phyloP scores from a whole-genome alignment of 371 early-diverging fungal genomes.

The Mucor piriformis region DNA sequence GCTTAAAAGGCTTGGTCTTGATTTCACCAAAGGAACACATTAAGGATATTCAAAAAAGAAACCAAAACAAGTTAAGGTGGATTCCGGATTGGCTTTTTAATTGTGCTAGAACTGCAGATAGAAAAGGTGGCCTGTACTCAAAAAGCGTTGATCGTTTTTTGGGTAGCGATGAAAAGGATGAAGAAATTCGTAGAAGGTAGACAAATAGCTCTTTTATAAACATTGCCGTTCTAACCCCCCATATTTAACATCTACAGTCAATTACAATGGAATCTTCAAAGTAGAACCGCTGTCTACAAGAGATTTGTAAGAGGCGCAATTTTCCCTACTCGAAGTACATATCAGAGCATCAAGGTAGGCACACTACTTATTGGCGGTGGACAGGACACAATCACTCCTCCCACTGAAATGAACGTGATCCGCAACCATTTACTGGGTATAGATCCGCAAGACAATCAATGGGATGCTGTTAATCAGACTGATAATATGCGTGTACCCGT shows the following conservation, averaged over 20 bases:
- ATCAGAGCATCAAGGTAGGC: conserved; percentile 54
- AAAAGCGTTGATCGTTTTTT: conserved; percentile 65
- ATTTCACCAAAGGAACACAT: conserved; percentile 66
- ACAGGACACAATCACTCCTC: conserved; percentile 56
- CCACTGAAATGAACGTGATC: conserved; percentile 49
- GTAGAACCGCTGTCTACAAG: conserved; percentile 60
- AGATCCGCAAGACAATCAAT: conserved; percentile 23
- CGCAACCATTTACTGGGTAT: conserved; percentile 44
- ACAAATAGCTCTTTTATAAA: no score
- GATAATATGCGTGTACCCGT: conserved; percentile 45
- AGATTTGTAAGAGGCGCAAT: conserved; percentile 52
- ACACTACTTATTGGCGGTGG: conserved; percentile 64
- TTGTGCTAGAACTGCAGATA: conserved; percentile 58
- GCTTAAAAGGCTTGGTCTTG: conserved; percentile 59
- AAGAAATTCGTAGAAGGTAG: conserved; percentile 45
- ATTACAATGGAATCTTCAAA: conserved; percentile 65
- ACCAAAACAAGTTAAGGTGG: conserved; percentile 39
- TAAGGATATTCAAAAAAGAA: conserved; percentile 44
- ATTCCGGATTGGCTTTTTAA: conserved; percentile 64
- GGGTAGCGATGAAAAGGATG: conserved; percentile 40
- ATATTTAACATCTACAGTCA: no score
- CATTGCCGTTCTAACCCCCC: no score
- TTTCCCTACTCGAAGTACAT: conserved; percentile 50
- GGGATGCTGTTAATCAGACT: conserved; percentile 16
- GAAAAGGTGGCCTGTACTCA: conserved; percentile 65